Conservation (phyloP, 2,329 filamentous ascomycete genomes). For the Penicillium italicum region DNA sequence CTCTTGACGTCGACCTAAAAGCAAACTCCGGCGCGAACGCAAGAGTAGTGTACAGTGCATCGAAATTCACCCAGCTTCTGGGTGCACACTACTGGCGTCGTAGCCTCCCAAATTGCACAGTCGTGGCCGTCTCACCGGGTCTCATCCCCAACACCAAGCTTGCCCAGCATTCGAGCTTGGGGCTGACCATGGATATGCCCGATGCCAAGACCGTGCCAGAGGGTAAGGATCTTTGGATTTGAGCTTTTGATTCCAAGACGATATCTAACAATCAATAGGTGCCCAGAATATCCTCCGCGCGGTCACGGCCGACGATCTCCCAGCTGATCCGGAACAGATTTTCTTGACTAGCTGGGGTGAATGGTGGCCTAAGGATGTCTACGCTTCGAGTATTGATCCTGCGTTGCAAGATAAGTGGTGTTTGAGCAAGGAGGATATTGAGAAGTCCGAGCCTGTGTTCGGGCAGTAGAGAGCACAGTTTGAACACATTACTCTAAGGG, state of each 20-base stretch:
- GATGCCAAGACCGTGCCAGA: conserved; percentile 26
- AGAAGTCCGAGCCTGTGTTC: conserved; percentile 15
- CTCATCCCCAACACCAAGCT: conserved; percentile 22
- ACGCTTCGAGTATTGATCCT: conserved; percentile 19
- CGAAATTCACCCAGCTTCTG: conserved; percentile 24
- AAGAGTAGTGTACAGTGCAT: conserved; percentile 22
- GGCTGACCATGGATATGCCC: conserved; percentile 22
- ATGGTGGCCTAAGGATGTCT: conserved; percentile 28
- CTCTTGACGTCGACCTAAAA: conserved; percentile 22
- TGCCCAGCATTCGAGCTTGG: conserved; percentile 11
- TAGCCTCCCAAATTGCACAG: conserved; percentile 17
- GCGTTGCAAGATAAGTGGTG: conserved; percentile 26
- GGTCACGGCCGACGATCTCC: conserved; percentile 16
- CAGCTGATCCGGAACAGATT: conserved; percentile 23
- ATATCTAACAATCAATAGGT: conserved; percentile 14
- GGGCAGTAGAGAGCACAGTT: neutral
- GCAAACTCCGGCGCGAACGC: conserved; percentile 22
- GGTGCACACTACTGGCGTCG: conserved; percentile 28
- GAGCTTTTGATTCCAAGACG: neutral
- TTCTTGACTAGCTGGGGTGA: conserved; percentile 31
- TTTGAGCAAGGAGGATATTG: conserved; percentile 23
- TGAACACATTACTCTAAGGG: neutral
- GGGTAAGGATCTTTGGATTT: conserved; percentile 9
- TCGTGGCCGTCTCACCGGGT: conserved; percentile 26
- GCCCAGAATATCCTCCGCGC: conserved; percentile 25